Evolutionary conservation across 192 early-diverging fungal genomes (phyloP).

Genomic region (Gaertneriomyces semiglobifer): DNA sequence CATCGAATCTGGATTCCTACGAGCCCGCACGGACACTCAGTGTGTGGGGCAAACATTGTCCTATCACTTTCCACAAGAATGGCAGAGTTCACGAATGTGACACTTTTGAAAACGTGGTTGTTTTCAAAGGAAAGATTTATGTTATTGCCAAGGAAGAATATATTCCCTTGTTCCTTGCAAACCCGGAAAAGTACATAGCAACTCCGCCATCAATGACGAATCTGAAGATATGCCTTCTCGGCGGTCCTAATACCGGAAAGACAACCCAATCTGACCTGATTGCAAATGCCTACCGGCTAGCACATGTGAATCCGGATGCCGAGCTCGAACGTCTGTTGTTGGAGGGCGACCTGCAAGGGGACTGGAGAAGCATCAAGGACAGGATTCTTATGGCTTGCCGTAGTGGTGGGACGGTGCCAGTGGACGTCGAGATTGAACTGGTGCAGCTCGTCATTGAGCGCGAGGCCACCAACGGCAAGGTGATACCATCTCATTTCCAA

Average conservation of each 20-base stretch:
- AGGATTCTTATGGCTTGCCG: too few relatives aligned
- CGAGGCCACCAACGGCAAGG: too few relatives aligned
- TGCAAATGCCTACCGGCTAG: slow-evolving; percentile 37
- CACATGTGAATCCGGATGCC: slow-evolving; percentile 8
- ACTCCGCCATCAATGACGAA: slow-evolving; percentile 23
- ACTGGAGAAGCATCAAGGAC: too few relatives aligned
- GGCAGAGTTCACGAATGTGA: slow-evolving; percentile 1
- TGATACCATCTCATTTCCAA: too few relatives aligned
- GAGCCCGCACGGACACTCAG: slow-evolving; percentile 47
- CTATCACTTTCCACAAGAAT: slow-evolving; percentile 28
- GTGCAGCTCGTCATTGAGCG: too few relatives aligned
- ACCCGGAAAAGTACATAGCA: slow-evolving; percentile 47
- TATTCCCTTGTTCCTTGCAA: slow-evolving; percentile 33
- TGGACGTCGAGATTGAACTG: too few relatives aligned
- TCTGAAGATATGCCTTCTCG: slow-evolving; percentile 38
- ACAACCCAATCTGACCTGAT: slow-evolving; percentile 45
- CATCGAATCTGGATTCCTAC: slow-evolving; percentile 33
- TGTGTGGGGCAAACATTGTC: slow-evolving; percentile 40
- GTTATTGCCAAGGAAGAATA: slow-evolving; percentile 33
- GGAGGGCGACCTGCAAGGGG: too few relatives aligned
- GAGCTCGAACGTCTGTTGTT: too few relatives aligned
- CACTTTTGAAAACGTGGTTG: slow-evolving; percentile 18
- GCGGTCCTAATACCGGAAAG: slow-evolving; percentile 51
- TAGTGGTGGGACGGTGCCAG: too few relatives aligned
- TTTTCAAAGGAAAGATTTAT: slow-evolving; percentile 46